Percentiles rank a stretch among this genome's conserved stretches.
Evolutionary conservation across 306 rosid species (phyloP).

Genomic region (Glycyrrhiza uralensis): DNA sequence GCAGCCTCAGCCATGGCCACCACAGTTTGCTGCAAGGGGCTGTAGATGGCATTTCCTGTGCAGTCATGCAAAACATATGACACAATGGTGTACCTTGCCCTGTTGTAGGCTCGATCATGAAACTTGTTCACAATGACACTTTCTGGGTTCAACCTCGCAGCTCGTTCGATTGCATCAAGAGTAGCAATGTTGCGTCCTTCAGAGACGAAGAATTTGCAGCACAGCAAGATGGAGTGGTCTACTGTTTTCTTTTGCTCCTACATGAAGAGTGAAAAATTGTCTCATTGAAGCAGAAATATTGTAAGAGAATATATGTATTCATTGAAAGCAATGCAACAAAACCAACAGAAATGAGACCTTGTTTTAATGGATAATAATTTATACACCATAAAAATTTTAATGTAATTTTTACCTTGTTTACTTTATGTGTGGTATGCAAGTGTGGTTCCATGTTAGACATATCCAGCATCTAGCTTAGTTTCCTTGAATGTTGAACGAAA

Average conservation of each 20-base stretch:
- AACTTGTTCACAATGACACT: conserved; percentile 59
- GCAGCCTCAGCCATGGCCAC: conserved; percentile 76
- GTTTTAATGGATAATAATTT: background rate
- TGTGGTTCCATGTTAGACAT: background rate
- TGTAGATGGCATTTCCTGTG: conserved; percentile 59
- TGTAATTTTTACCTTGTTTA: background rate
- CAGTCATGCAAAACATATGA: conserved; percentile 66
- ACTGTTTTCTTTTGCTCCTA: conserved; percentile 58
- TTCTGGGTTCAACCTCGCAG: conserved; percentile 52
- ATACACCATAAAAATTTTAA: too few relatives aligned
- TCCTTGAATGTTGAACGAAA: background rate
- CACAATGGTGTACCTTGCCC: conserved; percentile 62
- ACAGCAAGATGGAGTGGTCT: conserved; percentile 54
- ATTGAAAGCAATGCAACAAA: background rate
- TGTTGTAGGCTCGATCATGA: conserved; percentile 61
- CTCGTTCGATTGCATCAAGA: conserved; percentile 68
- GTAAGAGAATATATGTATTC: background rate
- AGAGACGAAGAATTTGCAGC: conserved; percentile 73
- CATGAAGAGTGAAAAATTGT: background rate
- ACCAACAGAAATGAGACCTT: background rate
- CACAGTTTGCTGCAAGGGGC: conserved; percentile 73
- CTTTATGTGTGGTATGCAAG: background rate
- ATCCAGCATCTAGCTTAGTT: background rate
- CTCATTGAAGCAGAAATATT: background rate
- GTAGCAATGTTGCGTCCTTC: conserved; percentile 57